Evolutionary conservation across 2,329 filamentous ascomycete genomes (phyloP), one percentile per base, ranked within the genome.

Genomic region (Aspergillus niger): DNA sequence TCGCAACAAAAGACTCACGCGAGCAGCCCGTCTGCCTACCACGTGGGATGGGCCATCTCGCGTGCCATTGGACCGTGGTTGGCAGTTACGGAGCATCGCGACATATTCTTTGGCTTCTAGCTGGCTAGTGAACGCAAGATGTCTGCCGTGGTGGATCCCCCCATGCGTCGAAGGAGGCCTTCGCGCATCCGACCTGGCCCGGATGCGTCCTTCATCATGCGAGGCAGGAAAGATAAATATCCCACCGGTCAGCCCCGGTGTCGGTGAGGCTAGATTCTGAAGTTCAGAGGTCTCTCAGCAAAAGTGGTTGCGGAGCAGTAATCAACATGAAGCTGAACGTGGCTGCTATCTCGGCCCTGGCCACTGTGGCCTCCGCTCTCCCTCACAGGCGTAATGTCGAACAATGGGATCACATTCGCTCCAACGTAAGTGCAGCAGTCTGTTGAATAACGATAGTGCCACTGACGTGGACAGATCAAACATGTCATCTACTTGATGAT

Each of bases 401-500:
- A n/a, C 41, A 58, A 39, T 72, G 69, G 69, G 49, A 43, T 24
- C 52, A 66, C 8, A 57, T 70, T 28, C 63, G 69, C 8, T 63
- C 70, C 49, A 72, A 72, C 8, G 69, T 71, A 28, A 57, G 67
- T 65, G 38, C 8, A 53, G 15, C 17, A 13, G 44, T 8, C 6
- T 26, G 36, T 17, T 2, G 11, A 36, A 7, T 17, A 26, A 15
- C 8, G n/a, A 44, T 10, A 55, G 39, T 48, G 32, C 32, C 32
- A 61, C 24, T 55, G 62, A 20, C 22, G 47, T 32, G 10, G 7
- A 17, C 38, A 74, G 70, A 73, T 74, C 60, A 73, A 74, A 61
- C 70, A 74, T 65, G 72, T 77, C 20, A 63, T 77, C 49, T 75
- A 75, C 55, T 63, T 77, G 20, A 75, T 76, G 56, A 69, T 75